Base-by-base conservation (phyloP, 176 grass and related monocot genomes). In the Pharus latifolius region DNA sequence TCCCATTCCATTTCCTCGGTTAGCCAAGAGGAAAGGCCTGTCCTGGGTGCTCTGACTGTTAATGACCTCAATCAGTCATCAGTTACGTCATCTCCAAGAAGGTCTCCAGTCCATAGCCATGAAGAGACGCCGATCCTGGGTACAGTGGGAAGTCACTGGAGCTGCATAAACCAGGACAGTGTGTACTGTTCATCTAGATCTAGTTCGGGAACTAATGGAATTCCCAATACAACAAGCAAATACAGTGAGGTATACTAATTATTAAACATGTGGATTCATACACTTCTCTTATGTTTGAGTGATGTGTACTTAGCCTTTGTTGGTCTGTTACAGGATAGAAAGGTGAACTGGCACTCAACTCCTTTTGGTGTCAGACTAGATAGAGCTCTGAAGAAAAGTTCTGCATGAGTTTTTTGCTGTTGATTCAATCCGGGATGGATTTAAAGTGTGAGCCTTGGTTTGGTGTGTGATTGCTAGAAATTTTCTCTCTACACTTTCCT, bases 101-200 rank as follows among this genome's bases (percentile, higher is more conserved):
- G 76, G 48, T 96, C 92, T 56, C 84, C 78, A 51, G 75, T 54
- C 20, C 78, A 70, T 38, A 78, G 66, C 41, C 45, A 8, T 63
- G 89, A 90, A 23, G 86, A 77, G 29, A 56, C 63, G 23, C 86
- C 83, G 0, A 93, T 93, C 46, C 31, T 93, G 31, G 86, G 89
- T 84, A 83, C 94, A 3, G 86, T 98, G 7, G 83, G 94, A 72
- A 88, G 86, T 52, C 89, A 96, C 71, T 91, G 90, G 90, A 77
- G 60, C 52, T 65, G 82, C 65, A 81, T 58, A 47, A 76, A 41
- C 5, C 67, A 78, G 26, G 63, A 43, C 19, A 80, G 24, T 23
- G 57, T 1, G 25, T 22, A 54, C 30, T 78, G 63, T 62, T 79
- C 84, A 70, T 73, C 77, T 79, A 77, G 9, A 69, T 75, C 84